phyloP scores from a whole-genome alignment of 2,329 filamentous ascomycete species.

The Tothia fuscella region DNA sequence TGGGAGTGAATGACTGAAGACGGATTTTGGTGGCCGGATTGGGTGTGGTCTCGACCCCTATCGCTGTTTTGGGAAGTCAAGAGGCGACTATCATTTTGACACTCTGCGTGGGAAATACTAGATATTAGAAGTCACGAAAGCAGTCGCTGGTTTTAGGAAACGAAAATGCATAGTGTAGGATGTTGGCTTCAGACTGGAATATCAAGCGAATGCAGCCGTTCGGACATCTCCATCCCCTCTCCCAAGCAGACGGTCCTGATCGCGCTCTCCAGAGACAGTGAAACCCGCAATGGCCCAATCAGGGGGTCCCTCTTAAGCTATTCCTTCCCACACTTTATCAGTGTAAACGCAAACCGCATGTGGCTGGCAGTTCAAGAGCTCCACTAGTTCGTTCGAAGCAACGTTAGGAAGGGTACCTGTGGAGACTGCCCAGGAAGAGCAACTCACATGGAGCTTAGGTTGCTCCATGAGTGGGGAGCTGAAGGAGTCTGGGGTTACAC shows the following conservation, averaged over 20 bases:
- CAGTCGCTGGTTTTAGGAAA: too few relatives aligned
- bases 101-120: neutral
- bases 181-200: too few relatives aligned
- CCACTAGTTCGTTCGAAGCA: neutral
- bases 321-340: neutral
- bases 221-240: too few relatives aligned
- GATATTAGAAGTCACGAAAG: conserved; percentile 4
- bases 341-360: neutral
- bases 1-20: neutral
- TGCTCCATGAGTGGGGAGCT: conserved; percentile 3
- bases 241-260: too few relatives aligned
- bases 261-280: too few relatives aligned
- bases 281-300: too few relatives aligned
- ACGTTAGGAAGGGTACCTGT: neutral
- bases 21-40: neutral
- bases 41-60: too few relatives aligned
- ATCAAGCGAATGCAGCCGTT: too few relatives aligned
- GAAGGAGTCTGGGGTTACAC: conserved; percentile 4
- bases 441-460: conserved; percentile 1
- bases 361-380: neutral
- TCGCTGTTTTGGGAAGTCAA: too few relatives aligned
- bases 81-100: too few relatives aligned
- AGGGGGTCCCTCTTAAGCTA: too few relatives aligned
- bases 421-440: neutral
- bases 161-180: too few relatives aligned